Base-by-base conservation (phyloP, 2,329 filamentous ascomycete genomes). In the Venturia oleaginea region DNA sequence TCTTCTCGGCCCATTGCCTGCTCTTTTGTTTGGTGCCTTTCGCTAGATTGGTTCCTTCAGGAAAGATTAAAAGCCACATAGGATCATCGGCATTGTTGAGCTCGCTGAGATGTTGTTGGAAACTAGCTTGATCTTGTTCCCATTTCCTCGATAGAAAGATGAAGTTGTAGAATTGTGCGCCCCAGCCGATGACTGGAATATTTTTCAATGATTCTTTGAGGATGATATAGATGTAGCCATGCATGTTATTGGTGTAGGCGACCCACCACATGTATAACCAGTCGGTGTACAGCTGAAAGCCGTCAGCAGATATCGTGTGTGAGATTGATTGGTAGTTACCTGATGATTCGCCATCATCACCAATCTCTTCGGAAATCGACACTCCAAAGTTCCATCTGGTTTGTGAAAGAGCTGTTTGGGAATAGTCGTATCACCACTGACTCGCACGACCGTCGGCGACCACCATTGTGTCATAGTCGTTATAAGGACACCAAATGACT, bases 261-360 rank as follows among this genome's bases (percentile, higher is more conserved):
- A 91, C 87, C 91, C 91, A 96, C 91, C 91, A 96, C 8, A 96
- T 83, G 73, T 96, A 96, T 10, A 95, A 77, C 91, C 91, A 96
- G 76, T 96, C 91, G 10, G 91, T 93, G 73, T 96, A 95, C 62
- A 95, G 86, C 83, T 77, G 64, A n/a, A 34, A 32, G 7, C 10
- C 7, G 48, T 69, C 17, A 67, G 65, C 34, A 42, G 48, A 61
- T 17, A 34, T 17, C 22, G 34, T 22, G 15, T 19, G 0, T 24
- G 27, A 17, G 22, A 4, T 15, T 3, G 24, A 11, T 17, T 6
- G n/a, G 13, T 22, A 43, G 22, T 15, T 15, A 71, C 69, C 69
- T 92, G 90, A 72, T 96, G 91, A 72, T 96, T 96, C 32, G 91
- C 91, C 74, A 95, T 90, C 76, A 96, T 79, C 32, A 96, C 83